phyloP scores from a whole-genome alignment of 2,329 filamentous ascomycete genomes.

The Polytolypa hystricis region DNA sequence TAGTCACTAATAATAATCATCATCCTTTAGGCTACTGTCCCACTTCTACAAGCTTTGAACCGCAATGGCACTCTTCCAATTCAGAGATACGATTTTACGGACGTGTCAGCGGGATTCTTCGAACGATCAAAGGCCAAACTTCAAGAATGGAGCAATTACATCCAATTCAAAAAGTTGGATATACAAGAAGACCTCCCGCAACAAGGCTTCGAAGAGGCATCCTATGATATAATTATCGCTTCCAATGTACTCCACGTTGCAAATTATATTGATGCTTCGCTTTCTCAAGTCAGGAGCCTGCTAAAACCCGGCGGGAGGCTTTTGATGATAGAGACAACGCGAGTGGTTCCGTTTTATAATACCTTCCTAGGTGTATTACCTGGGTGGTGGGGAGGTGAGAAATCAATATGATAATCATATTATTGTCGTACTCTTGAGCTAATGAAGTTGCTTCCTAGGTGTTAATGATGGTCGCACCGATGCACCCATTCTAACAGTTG shows the following conservation, averaged over 20 bases:
- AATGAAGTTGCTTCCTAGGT: too few species aligned
- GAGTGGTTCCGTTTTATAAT: too few species aligned
- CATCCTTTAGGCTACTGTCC: too few species aligned
- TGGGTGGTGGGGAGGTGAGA: too few species aligned
- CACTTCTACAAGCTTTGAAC: conserved; percentile 19
- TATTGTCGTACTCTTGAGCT: too few species aligned
- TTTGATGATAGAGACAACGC: conserved; percentile 31
- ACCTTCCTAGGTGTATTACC: too few species aligned
- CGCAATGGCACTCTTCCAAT: conserved; percentile 18
- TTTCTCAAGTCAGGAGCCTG: conserved; percentile 17
- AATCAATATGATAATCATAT: too few species aligned
- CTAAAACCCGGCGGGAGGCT: conserved; percentile 29
- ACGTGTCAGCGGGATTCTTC: conserved; percentile 33
- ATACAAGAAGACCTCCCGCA: conserved; percentile 18
- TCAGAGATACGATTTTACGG: conserved; percentile 32
- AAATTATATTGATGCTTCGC: conserved; percentile 15
- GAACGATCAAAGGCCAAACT: conserved; percentile 21
- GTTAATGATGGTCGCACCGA: too few species aligned
- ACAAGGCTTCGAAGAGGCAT: conserved; percentile 22
- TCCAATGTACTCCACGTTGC: conserved; percentile 31
- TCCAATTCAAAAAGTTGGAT: conserved; percentile 21
- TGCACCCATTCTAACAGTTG: conserved; percentile 4
- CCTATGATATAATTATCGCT: conserved; percentile 25
- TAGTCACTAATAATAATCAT: too few species aligned
- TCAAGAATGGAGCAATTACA: conserved; percentile 10